phyloP scores from a whole-genome alignment of 345 rosid genomes.

The Hypericum androsaemum region DNA sequence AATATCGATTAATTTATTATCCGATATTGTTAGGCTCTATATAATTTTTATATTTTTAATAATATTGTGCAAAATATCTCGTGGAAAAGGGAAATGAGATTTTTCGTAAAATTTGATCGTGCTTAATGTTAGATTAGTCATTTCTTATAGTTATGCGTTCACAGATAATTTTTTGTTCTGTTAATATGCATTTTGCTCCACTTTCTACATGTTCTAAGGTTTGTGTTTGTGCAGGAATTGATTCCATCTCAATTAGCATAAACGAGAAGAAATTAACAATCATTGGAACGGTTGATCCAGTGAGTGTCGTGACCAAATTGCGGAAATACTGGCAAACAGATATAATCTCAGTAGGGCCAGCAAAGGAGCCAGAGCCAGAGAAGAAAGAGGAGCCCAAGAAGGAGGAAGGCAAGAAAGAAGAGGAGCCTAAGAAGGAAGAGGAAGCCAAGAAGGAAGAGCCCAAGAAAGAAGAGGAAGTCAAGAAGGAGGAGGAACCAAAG shows the following conservation, averaged over 20 bases:
- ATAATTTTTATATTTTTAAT: no score
- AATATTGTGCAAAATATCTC: no score
- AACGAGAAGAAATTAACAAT: slow-evolving; percentile 67
- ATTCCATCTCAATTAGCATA: slow-evolving; percentile 75
- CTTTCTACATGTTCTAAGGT: no score
- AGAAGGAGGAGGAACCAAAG: not conserved
- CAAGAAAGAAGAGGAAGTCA: not conserved
- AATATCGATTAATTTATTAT: no score
- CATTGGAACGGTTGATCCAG: slow-evolving; percentile 66
- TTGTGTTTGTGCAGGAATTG: slow-evolving; percentile 42
- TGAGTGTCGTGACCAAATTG: slow-evolving; percentile 56
- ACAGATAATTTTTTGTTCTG: no score
- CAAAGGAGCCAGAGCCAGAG: slow-evolving; percentile 40
- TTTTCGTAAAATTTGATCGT: no score
- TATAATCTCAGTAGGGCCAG: slow-evolving; percentile 67
- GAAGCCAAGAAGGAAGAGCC: slow-evolving; percentile 19
- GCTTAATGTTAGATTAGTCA: no score
- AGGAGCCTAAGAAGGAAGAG: slow-evolving; percentile 24
- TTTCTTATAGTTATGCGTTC: not conserved
- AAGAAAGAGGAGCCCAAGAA: slow-evolving; percentile 61
- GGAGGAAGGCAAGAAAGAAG: slow-evolving; percentile 32
- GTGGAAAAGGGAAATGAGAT: no score
- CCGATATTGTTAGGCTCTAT: no score
- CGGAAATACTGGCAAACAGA: slow-evolving; percentile 73
- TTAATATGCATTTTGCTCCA: no score